These are phyloP conservation scores for Gamarada debralockiae DNA, from an alignment of 495 filamentous ascomycete species.

Conservation along the genomic window DNA sequence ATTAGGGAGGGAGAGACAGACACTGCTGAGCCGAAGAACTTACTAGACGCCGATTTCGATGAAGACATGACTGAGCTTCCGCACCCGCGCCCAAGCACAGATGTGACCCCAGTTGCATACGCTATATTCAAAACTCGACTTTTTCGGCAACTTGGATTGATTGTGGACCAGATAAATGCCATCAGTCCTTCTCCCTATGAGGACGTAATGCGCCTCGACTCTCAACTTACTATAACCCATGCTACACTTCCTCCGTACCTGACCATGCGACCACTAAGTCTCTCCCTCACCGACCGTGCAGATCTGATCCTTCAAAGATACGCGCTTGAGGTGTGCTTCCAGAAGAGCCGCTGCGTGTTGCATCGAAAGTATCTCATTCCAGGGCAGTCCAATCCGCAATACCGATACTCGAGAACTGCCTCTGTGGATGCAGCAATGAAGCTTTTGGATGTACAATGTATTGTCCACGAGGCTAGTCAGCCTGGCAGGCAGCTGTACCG, in stretches of 20 bases:
- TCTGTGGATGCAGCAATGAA: conserved; percentile 66
- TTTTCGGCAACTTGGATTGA: conserved; percentile 15
- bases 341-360: conserved; percentile 65
- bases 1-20: conserved; percentile 42
- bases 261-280: conserved; percentile 41
- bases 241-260: conserved; percentile 15
- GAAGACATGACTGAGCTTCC: conserved; percentile 39
- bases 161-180: conserved; percentile 34
- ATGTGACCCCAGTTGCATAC: conserved; percentile 38
- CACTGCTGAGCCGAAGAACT: conserved; percentile 39
- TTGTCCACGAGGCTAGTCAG: conserved; percentile 31
- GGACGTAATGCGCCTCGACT: conserved; percentile 62
- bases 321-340: conserved; percentile 63
- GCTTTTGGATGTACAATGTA: conserved; percentile 46
- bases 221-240: conserved; percentile 17
- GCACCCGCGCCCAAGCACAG: conserved; percentile 32
- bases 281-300: conserved; percentile 56
- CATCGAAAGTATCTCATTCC: conserved; percentile 68
- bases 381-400: conserved; percentile 52
- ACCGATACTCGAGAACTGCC: conserved; percentile 60
- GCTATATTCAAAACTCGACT: conserved; percentile 1
- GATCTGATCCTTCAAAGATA: conserved; percentile 64
- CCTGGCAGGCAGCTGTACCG: conserved; percentile 33
- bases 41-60: conserved; percentile 45
- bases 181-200: conserved; percentile 48